Evolutionary conservation across 352 stramenopile species (phyloP).

Genomic region (Globisporangium paddicum): DNA sequence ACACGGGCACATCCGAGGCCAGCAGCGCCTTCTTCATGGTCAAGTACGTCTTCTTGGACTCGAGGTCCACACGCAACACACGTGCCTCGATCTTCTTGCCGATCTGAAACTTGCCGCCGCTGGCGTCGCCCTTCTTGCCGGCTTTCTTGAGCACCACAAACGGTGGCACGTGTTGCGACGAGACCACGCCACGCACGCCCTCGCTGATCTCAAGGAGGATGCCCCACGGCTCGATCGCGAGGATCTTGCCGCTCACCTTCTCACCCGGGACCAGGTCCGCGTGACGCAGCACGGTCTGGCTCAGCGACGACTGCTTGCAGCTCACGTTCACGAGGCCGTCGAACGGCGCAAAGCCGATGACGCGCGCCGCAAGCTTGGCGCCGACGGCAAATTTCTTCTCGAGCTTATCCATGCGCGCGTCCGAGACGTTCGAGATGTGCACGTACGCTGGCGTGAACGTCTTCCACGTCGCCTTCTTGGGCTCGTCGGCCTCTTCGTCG

Average conservation of each 20-base stretch:
- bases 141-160: slow-evolving; percentile 67
- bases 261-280: slow-evolving; percentile 69
- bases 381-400: slow-evolving; percentile 82
- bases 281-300: slow-evolving; percentile 74
- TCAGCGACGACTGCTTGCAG: slow-evolving; percentile 73
- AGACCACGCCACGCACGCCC: slow-evolving; percentile 73
- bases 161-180: slow-evolving; percentile 68
- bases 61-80: slow-evolving; percentile 81
- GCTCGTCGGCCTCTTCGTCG: slow-evolving; percentile 23
- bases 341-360: slow-evolving; percentile 84
- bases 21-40: slow-evolving; percentile 88
- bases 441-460: slow-evolving; percentile 79
- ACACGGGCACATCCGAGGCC: slow-evolving; percentile 64
- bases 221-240: slow-evolving; percentile 78
- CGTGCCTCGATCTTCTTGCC: slow-evolving; percentile 75
- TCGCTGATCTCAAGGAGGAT: slow-evolving; percentile 86
- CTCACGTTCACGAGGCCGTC: slow-evolving; percentile 82
- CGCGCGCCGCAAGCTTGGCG: slow-evolving; percentile 56
- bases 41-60: slow-evolving; percentile 91
- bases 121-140: slow-evolving; percentile 51
- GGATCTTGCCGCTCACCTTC: slow-evolving; percentile 76
- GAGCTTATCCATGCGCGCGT: slow-evolving; percentile 83
- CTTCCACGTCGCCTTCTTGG: slow-evolving; percentile 68
- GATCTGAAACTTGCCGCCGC: slow-evolving; percentile 68
- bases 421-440: slow-evolving; percentile 85